A percentile compares a stretch with the other conserved stretches of the same genome.
Conservation (phyloP, 176 grass and related monocot species). For the Ensete ventricosum region DNA sequence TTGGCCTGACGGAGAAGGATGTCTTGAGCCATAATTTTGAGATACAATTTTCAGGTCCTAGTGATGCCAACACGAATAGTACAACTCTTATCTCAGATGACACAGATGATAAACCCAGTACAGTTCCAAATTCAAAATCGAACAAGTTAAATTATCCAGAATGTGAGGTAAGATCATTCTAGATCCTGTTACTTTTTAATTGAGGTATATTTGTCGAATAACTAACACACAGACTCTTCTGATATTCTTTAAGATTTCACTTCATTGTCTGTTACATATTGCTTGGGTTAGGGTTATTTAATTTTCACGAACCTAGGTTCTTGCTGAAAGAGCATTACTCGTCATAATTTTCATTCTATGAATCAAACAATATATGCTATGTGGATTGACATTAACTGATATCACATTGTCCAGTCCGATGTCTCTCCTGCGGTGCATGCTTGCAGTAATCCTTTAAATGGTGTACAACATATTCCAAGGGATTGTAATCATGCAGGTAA, state of each 20-base stretch:
- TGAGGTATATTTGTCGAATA: not conserved
- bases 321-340: not conserved
- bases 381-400: conserved; percentile 2
- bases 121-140: conserved; percentile 36
- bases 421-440: conserved; percentile 18
- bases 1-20: conserved; percentile 73
- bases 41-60: conserved; percentile 55
- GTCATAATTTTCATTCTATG: conserved; percentile 2
- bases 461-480: conserved; percentile 6
- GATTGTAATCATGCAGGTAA: conserved; percentile 37
- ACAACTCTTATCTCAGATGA: conserved; percentile 73
- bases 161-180: conserved; percentile 43
- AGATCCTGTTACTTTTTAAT: not conserved
- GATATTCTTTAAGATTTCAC: not conserved
- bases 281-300: not conserved
- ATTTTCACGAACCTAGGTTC: not conserved
- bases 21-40: conserved; percentile 68
- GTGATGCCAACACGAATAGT: conserved; percentile 86
- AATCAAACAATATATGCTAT: conserved; percentile 12
- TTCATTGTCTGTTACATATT: not conserved
- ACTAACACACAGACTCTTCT: not conserved
- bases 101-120: conserved; percentile 62
- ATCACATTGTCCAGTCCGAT: conserved; percentile 30
- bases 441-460: conserved; percentile 17
- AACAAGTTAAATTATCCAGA: conserved; percentile 42